Base-by-base conservation (phyloP, 2,329 filamentous ascomycete genomes). In the Ceratocystis diversiconidia region DNA sequence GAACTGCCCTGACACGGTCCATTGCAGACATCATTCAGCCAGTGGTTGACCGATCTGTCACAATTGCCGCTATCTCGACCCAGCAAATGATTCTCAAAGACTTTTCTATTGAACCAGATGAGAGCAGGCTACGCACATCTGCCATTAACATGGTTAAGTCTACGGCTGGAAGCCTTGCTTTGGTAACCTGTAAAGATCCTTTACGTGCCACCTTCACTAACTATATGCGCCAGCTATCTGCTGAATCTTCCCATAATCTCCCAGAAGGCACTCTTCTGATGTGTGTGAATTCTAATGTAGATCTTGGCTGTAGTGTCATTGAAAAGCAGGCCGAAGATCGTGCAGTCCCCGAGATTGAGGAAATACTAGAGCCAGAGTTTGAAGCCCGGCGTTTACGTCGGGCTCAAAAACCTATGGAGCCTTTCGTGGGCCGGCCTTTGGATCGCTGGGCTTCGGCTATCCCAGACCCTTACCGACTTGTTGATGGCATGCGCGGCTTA, bases 121-220 rank as follows among this genome's bases (percentile, higher is more conserved):
- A 95, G 75, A 89, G 89, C 69, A 88, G 90, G 68, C 82, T 97
- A 64, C 87, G 91, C 63, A 88, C 86, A 62, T 89, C 92, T 41
- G 92, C 94, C 2, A 86, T 95, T 70, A 95, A 87, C 69, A 95
- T 97, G 85, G 94, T 96, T 59, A 94, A 96, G 75, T 88, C 92
- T 62, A 89, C 96, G 30, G 92, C 94, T 28, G 94, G 94, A 48
- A 96, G 91, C 72, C 81, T 99, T 65, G 94, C 94, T 15, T 82
- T 96, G 41, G 94, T 99, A n/a, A 99, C 94, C 2, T 97, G 92
- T 73, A 99, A 97, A 75, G 94, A 99, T 74, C 94, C 94, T 17
- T 80, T 99, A 17, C 86, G 94, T 68, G 94, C 95, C 74, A 97
- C 95, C 76, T 95, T 99, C 75, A 95, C 89, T 64, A 99, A 97